Percentiles rank a stretch among this genome's conserved stretches.
Conservation (phyloP, 495 filamentous ascomycete genomes). For the Neurospora sp. region DNA sequence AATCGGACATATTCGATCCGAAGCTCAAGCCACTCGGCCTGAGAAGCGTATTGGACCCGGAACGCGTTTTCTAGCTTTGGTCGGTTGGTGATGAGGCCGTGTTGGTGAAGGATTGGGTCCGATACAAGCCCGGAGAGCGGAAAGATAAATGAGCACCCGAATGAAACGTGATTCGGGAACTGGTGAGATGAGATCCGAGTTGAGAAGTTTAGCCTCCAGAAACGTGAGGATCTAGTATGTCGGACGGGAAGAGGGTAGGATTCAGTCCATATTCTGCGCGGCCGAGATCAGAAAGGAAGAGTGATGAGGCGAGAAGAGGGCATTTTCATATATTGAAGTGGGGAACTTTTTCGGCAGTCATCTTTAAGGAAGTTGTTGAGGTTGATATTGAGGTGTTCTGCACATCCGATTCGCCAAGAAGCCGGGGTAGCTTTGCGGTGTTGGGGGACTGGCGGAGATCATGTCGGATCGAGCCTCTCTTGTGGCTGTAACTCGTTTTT, state of each 20-base stretch:
- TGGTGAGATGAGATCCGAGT: neutral
- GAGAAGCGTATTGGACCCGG: neutral
- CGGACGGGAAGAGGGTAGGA: neutral
- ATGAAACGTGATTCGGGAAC: neutral
- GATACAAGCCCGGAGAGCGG: neutral
- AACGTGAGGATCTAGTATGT: neutral
- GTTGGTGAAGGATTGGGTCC: neutral
- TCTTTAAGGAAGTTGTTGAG: conserved; percentile 2
- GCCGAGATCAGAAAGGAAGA: neutral
- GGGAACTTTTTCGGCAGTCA: conserved; percentile 15
- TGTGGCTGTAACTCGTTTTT: neutral
- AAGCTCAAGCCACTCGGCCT: neutral
- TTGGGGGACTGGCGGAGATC: neutral
- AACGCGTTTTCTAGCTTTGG: neutral
- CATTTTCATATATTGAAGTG: conserved; percentile 8
- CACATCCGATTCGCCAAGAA: conserved; percentile 16
- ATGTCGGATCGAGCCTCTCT: neutral
- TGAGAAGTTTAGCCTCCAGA: neutral
- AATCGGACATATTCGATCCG: neutral
- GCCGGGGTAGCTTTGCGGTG: conserved; percentile 2
- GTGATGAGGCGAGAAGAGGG: neutral
- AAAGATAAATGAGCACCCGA: neutral
- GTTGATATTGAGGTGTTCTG: conserved; percentile 4
- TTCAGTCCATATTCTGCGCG: neutral
- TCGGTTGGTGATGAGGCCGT: neutral